phyloP scores from a whole-genome alignment of 2,329 filamentous ascomycete species.

The Exophiala sideris region DNA sequence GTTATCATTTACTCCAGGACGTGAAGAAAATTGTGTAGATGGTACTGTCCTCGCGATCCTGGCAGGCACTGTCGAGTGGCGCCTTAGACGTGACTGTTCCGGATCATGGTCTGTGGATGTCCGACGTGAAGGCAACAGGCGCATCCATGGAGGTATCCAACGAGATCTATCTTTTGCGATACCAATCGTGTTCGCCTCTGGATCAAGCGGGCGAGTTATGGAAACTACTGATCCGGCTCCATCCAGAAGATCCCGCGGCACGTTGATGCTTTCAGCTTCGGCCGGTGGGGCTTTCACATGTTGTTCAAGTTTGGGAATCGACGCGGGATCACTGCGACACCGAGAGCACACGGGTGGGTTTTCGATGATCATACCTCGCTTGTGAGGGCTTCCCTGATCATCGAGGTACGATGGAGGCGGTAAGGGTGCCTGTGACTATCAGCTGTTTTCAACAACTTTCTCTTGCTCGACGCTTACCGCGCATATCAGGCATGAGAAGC shows the following conservation, averaged over 20 bases:
- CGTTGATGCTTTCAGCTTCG: background rate
- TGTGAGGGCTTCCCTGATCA: constrained; percentile 16
- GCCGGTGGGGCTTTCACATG: constrained; percentile 13
- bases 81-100: background rate
- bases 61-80: background rate
- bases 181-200: constrained; percentile 5
- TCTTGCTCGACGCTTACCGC: constrained; percentile 17
- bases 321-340: constrained; percentile 18
- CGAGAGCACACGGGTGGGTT: constrained; percentile 24
- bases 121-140: constrained; percentile 15
- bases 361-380: constrained; percentile 19
- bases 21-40: too few relatives aligned
- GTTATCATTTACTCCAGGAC: too few relatives aligned
- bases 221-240: constrained; percentile 9
- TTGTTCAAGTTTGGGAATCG: constrained; percentile 24
- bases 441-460: background rate
- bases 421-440: constrained; percentile 19
- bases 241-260: constrained; percentile 3
- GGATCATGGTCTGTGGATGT: background rate
- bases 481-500: constrained; percentile 31
- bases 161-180: background rate
- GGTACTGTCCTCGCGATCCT: too few relatives aligned
- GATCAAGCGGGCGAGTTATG: constrained; percentile 12
- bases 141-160: constrained; percentile 21
- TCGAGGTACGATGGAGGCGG: constrained; percentile 22